Base-by-base conservation (phyloP, 2,329 filamentous ascomycete genomes). In the Phaeoacremonium minimum region DNA sequence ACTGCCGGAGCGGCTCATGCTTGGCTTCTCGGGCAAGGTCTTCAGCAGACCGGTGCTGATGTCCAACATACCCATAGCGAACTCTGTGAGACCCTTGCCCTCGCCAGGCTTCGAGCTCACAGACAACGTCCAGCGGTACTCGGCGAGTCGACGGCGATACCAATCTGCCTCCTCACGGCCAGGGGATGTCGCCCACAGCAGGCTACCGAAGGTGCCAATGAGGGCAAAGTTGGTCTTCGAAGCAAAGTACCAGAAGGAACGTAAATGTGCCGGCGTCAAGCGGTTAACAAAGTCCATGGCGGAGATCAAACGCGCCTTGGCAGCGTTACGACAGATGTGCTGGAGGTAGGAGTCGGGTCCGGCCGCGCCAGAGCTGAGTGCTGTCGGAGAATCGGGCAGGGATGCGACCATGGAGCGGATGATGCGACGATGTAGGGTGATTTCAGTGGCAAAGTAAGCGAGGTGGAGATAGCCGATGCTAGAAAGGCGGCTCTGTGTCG, bases 231-330 rank as follows among this genome's bases (percentile, higher is more conserved):
- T 95, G 26, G 85, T 86, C 52, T 88, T 87, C 28, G 84, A 87
- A 3, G 86, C 82, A 55, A 90, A 91, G 56, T 86, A 90, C 91
- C 91, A 97, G 63, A 96, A 96, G 0, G 87, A 78, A n/a, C 84
- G 80, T 18, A 96, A 73, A 51, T 97, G 90, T 22, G 83, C 79
- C 1, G 88, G 87, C 30, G 85, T 88, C 19, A 97, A 76, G 1
- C 91, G 83, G 62, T 96, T 96, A 50, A 95, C 89, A 61, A 96
- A 95, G 58, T 97, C 91, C 86, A 97, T 95, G 45, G 90, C 89
- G 15, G 87, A 94, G 54, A 96, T 95, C 20, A 97, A 75, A 6
- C 91, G 84, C 1, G 91, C 94, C 60, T 96, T 96, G 36, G 91
- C 91, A 4, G 91, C 91, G 39, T 84, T 90, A 36, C 91, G 88